Evolutionary conservation across 768 basidiomycete genomes (phyloP).

Genomic region (Suillus decipiens): DNA sequence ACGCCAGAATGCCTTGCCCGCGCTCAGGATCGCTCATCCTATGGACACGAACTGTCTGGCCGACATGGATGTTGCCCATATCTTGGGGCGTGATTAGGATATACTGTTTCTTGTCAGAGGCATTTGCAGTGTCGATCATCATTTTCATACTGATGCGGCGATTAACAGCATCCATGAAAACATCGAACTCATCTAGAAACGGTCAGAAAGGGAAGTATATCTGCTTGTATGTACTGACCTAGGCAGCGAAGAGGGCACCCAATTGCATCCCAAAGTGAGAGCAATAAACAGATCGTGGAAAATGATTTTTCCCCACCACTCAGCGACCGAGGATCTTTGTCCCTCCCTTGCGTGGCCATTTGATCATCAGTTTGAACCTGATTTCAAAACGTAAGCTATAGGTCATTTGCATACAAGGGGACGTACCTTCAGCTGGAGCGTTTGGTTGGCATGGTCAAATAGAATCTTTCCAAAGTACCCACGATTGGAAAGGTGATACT

Average conservation of each 20-base stretch:
- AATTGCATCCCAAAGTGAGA: constrained; percentile 96
- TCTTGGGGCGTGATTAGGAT: constrained; percentile 96
- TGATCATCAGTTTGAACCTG: constrained; percentile 87
- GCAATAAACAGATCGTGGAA: constrained; percentile 88
- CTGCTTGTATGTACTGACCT: constrained; percentile 44
- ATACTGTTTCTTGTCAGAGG: constrained; percentile 87
- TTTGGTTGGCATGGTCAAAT: constrained; percentile 75
- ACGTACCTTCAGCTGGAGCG: constrained; percentile 62
- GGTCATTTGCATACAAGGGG: constrained; percentile 2
- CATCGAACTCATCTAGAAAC: constrained; percentile 88
- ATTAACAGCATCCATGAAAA: constrained; percentile 95
- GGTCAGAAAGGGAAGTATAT: constrained; percentile 16
- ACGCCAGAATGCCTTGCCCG: constrained; percentile 52
- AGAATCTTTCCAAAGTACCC: constrained; percentile 88
- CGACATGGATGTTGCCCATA: constrained; percentile 72
- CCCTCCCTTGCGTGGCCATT: constrained; percentile 59
- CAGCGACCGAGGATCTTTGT: constrained; percentile 84
- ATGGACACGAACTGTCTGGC: constrained; percentile 71
- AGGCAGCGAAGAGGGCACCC: constrained; percentile 93
- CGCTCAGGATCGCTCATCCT: constrained; percentile 81
- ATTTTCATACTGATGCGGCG: constrained; percentile 93
- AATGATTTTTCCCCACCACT: constrained; percentile 98
- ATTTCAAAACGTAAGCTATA: background rate
- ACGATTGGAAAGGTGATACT: constrained; percentile 78
- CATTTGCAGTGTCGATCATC: constrained; percentile 92